phyloP scores from a whole-genome alignment of 1,284 basidiomycete species.

The Sanguinoderma infundibulare region DNA sequence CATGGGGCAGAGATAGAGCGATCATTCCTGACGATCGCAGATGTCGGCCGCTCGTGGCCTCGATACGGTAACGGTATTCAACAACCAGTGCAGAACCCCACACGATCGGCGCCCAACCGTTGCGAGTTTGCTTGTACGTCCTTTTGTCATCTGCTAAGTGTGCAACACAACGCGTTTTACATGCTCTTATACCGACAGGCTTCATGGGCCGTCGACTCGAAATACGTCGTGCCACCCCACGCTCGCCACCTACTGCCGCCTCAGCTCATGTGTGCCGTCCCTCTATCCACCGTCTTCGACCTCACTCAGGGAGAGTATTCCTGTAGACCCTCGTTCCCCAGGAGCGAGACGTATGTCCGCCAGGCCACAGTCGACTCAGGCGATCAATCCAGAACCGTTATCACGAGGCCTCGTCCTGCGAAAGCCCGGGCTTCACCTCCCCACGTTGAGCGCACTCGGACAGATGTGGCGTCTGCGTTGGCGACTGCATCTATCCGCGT shows the following conservation, averaged over 20 bases:
- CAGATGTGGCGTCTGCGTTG: background rate
- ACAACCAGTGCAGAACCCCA: background rate
- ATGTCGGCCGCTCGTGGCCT: too few species aligned
- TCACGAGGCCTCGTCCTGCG: background rate
- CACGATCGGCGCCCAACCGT: background rate
- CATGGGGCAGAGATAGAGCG: too few species aligned
- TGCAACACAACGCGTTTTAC: background rate
- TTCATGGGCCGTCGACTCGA: background rate
- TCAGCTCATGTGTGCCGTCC: background rate
- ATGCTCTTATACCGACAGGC: background rate
- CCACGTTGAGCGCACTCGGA: too few species aligned
- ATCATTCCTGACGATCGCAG: too few species aligned
- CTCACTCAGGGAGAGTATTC: background rate
- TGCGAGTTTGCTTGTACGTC: background rate
- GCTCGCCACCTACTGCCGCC: background rate
- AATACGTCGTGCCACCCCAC: background rate
- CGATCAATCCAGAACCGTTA: background rate
- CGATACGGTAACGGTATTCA: too few species aligned
- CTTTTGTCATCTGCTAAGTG: background rate
- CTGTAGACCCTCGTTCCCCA: background rate
- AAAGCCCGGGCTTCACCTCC: background rate
- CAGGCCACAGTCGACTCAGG: background rate
- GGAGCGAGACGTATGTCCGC: background rate
- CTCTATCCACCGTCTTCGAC: background rate
- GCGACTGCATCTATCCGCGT: background rate